Evolutionary conservation across 1,139 yeast genomes (phyloP).

Genomic region (Taiozyma onychis): DNA sequence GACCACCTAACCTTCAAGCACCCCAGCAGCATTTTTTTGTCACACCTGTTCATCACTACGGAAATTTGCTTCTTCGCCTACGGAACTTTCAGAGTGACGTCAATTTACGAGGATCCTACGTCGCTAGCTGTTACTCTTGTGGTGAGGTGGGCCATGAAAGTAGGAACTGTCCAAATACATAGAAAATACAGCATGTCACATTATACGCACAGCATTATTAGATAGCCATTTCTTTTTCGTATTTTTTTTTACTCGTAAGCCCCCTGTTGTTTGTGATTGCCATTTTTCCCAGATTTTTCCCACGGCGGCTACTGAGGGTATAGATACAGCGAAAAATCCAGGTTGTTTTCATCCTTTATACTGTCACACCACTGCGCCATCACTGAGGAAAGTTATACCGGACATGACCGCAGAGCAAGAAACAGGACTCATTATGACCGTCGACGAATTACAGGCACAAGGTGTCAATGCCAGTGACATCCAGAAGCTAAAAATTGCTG

Average conservation of each 20-base stretch:
- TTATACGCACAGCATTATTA: not conserved
- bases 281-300: no score
- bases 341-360: not conserved
- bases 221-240: not conserved
- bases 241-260: not conserved
- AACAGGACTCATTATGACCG: constrained; percentile 28
- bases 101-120: not conserved
- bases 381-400: not conserved
- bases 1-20: constrained; percentile 1
- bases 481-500: constrained; percentile 45
- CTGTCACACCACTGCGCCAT: not conserved
- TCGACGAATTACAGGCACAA: constrained; percentile 50
- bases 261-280: not conserved
- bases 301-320: not conserved
- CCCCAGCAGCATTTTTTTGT: not conserved
- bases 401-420: constrained; percentile 9
- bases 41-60: constrained; percentile 5
- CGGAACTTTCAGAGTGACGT: constrained; percentile 2
- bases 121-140: constrained; percentile 9
- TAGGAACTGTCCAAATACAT: constrained; percentile 5
- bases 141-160: constrained; percentile 15
- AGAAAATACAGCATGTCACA: not conserved
- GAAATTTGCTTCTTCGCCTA: constrained; percentile 4
- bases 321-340: not conserved
- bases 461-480: constrained; percentile 58